Conservation (phyloP, 768 basidiomycete genomes). For the Tulasnella sp. region DNA sequence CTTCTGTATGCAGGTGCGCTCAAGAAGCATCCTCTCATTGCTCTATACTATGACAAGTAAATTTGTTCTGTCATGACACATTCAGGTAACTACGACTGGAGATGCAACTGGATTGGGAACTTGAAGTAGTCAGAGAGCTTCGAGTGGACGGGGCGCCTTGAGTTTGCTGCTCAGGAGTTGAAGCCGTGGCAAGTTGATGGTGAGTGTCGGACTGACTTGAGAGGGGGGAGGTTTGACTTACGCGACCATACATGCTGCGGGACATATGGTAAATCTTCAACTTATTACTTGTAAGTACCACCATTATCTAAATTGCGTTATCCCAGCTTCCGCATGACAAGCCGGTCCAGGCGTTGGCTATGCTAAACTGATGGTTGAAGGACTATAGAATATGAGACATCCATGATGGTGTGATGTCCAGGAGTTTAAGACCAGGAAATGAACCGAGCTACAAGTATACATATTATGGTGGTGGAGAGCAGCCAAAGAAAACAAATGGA, state of each 20-base stretch:
- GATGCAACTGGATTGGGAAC: conserved; percentile 28
- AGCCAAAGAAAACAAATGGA: no score
- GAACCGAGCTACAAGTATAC: no score
- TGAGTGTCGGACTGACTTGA: conserved; percentile 21
- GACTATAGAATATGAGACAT: not conserved
- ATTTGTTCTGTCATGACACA: conserved; percentile 6
- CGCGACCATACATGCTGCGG: conserved; percentile 21
- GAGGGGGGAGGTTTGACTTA: conserved; percentile 24
- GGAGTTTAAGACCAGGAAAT: no score
- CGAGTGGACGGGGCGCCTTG: conserved; percentile 28
- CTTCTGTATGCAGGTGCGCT: conserved; percentile 26
- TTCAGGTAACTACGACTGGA: conserved; percentile 20
- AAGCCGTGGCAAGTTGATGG: conserved; percentile 29
- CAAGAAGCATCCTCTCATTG: no score
- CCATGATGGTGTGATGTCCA: no score
- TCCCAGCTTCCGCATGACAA: conserved; percentile 15
- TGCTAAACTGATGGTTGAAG: conserved; percentile 14
- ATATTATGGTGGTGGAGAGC: no score
- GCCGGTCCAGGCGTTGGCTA: conserved; percentile 5
- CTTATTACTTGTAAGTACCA: no score
- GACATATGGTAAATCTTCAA: conserved; percentile 27
- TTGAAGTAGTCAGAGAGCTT: conserved; percentile 26
- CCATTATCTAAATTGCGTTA: not conserved
- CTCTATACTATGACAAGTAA: not conserved
- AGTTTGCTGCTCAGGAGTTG: conserved; percentile 22